Conservation (phyloP, 2,329 filamentous ascomycete genomes). For the Alternaria consortialis region DNA sequence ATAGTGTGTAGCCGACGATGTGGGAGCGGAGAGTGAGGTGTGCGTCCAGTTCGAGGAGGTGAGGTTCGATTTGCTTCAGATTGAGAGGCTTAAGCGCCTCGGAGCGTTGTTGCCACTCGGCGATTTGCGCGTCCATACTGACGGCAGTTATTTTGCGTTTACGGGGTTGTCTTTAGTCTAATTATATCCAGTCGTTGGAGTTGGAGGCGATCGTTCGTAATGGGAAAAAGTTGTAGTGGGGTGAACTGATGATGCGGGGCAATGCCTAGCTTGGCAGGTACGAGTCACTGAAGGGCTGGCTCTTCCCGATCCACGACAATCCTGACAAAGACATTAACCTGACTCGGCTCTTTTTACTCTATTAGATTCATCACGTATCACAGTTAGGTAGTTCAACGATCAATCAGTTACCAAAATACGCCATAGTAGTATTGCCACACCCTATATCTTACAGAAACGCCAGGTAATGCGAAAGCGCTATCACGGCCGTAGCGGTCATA, state of each 20-base stretch:
- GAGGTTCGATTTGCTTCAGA: slow-evolving; percentile 82
- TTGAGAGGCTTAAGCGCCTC: slow-evolving; percentile 67
- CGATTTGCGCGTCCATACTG: slow-evolving; percentile 51
- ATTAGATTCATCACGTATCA: neutral
- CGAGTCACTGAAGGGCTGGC: slow-evolving; percentile 1
- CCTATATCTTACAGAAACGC: slow-evolving; percentile 28
- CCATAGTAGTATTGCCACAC: slow-evolving; percentile 9
- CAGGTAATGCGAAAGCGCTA: slow-evolving; percentile 13
- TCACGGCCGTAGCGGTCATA: slow-evolving; percentile 11
- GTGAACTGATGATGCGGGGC: slow-evolving; percentile 12
- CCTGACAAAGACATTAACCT: neutral
- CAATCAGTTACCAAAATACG: slow-evolving; percentile 1
- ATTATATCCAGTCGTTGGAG: slow-evolving; percentile 2
- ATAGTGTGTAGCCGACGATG: slow-evolving; percentile 80
- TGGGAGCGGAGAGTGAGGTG: slow-evolving; percentile 88
- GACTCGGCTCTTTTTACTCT: neutral
- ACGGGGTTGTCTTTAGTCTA: neutral
- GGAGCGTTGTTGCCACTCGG: slow-evolving; percentile 66
- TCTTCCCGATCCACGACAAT: neutral
- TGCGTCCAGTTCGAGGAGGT: slow-evolving; percentile 80
- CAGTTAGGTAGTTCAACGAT: neutral
- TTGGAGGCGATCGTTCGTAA: neutral
- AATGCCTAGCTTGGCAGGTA: slow-evolving; percentile 14
- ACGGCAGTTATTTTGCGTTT: neutral
- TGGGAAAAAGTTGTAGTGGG: slow-evolving; percentile 12